Base-by-base conservation (phyloP, 2,329 filamentous ascomycete species). In the Trichothecium roseum region DNA sequence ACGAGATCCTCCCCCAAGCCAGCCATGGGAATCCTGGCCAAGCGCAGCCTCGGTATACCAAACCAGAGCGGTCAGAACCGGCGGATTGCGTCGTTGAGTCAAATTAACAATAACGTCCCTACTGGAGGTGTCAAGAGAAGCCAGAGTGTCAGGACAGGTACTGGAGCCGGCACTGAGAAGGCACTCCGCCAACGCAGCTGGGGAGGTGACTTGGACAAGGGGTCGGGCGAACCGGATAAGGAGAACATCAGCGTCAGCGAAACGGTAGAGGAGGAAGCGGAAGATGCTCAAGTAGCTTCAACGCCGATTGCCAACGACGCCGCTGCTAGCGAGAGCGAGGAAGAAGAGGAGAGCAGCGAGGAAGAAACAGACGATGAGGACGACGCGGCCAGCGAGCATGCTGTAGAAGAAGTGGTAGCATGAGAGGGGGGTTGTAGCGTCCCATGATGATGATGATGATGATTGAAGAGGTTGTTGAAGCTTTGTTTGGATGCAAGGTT, bases 71-170 rank as follows among this genome's bases (percentile, higher is more conserved):
- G 74, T 49, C 68, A 79, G 52, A 71, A 78, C 53, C 74, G 89
- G 28, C 78, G 91, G 33, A 95, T 96, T 49, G 73, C 93, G 40
- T 94, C 86, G 34, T 74, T 96, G 26, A 93, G 82, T 54, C 85
- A 95, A 59, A 93, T 96, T 47, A 84, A 77, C 36, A 79, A 81
- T 53, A 89, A 91, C 50, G 66, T 74, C 24, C 66, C 77, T 5
- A 62, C 60, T 7, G 70, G 74, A 15, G 76, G 74, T 32, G 67
- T 94, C 44, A 81, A 81, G 61, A 72, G 84, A 40, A 88, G 81
- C 54, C 81, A 88, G 53, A 87, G 82, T 39, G 81, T 86, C 45
- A 79, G 83, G 47, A 75, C 74, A 16, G 68, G 76, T 18, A 63
- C 60, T 4, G 51, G 44, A 26, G 40, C 46, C 18, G 46, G 45